Conservation (phyloP, 306 rosid genomes). For the Quercus agrifolia region DNA sequence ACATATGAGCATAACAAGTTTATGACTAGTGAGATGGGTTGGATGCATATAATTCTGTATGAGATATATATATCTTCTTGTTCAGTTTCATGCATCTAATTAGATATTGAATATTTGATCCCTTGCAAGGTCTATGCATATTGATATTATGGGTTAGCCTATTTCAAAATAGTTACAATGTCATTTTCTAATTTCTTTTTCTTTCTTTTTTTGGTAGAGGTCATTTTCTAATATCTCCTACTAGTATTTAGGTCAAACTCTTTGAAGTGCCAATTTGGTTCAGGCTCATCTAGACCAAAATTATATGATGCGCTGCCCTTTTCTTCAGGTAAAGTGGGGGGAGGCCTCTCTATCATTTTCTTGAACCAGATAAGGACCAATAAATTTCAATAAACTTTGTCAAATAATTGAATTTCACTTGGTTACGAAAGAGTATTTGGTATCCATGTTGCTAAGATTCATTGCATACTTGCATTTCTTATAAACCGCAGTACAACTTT, state of each 20-base stretch:
- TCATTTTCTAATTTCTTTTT: neutral
- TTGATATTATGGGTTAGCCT: neutral
- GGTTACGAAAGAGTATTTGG: neutral
- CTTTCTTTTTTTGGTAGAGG: too few species aligned
- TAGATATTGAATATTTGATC: too few species aligned
- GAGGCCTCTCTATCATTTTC: neutral
- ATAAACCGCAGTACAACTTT: neutral
- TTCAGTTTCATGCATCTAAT: too few species aligned
- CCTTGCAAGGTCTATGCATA: too few species aligned
- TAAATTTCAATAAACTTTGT: neutral
- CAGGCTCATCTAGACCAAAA: slow-evolving; percentile 10
- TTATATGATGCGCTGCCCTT: neutral
- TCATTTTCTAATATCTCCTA: too few species aligned
- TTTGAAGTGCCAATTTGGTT: neutral
- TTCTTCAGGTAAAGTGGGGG: neutral
- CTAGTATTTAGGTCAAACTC: neutral
- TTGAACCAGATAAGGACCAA: neutral
- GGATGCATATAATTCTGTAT: too few species aligned
- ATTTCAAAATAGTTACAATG: neutral
- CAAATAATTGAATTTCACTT: neutral
- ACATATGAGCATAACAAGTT: too few species aligned
- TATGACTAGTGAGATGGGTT: too few species aligned
- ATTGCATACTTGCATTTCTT: neutral
- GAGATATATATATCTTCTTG: too few species aligned
- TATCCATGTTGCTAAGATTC: neutral